Base-by-base conservation (phyloP, 2,329 filamentous ascomycete species). In the Periconia macrospinosa region DNA sequence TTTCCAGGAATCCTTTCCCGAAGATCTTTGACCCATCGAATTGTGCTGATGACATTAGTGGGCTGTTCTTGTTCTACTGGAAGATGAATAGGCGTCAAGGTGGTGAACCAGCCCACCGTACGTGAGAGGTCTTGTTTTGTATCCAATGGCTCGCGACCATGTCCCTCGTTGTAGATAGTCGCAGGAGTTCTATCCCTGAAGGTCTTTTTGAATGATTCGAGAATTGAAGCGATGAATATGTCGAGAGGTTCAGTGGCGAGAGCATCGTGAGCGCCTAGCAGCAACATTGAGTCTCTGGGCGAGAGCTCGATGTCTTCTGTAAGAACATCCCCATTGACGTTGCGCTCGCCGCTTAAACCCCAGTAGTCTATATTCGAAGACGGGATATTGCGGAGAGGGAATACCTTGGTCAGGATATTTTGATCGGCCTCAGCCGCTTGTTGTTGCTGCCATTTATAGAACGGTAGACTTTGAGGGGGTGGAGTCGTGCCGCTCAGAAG, bases 91-190 rank as follows among this genome's bases (percentile, higher is more conserved):
- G 69, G 68, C 8, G 60, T 60, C 13, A 72, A 46, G 8, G 77
- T 78, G 0, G 79, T 81, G 54, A 81, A 82, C 79, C 79, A 82
- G 7, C 79, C 79, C 2, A 81, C 72, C 1, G 79, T 81, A 6
- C 77, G 72, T 2, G 78, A 79, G 6, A 81, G 71, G 45, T 81
- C 79, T 45, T 81, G 75, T 2, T 70, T 70, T 0, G 69, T 46
- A 47, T 79, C 72, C 71, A 78, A 80, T 0, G 74, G 67, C 58
- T 81, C 78, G 40, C 79, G 68, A 8, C 79, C 79, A 45, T 81
- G 79, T 0, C 78, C 77, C 62, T 81, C 79, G 23, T 79, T 80
- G 57, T 76, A 77, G 42, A 81, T 75, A 0, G 75, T 71, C 3
- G 78, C 73, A 1, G 74, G 57, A 1, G 66, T 30, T 18, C 78